Evolutionary conservation across 441 rosid genomes (phyloP).

Genomic region (Isatis lusitanica): DNA sequence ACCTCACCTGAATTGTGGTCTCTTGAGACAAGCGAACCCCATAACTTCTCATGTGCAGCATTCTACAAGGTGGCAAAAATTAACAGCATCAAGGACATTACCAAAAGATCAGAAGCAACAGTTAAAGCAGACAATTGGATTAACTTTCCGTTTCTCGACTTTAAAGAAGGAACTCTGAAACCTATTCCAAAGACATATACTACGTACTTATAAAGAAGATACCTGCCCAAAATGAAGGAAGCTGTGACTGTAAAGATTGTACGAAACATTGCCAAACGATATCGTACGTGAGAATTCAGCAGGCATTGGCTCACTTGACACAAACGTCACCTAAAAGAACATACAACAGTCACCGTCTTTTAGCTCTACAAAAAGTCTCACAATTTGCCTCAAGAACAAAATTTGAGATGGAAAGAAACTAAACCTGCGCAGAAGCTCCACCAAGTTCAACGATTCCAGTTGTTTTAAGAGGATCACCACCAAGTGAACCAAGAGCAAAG

Average conservation of each 20-base stretch:
- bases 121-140: not conserved
- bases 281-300: constrained; percentile 62
- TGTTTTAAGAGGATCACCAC: constrained; percentile 69
- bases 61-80: constrained; percentile 50
- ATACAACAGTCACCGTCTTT: not conserved
- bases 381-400: not conserved
- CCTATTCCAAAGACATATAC: not conserved
- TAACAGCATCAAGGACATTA: constrained; percentile 17
- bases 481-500: constrained; percentile 75
- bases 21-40: constrained; percentile 55
- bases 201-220: not conserved
- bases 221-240: constrained; percentile 97
- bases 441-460: constrained; percentile 95
- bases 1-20: constrained; percentile 48
- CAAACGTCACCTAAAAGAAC: constrained; percentile 71
- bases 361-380: constrained; percentile 8
- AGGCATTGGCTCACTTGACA: constrained; percentile 72
- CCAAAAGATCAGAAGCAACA: not conserved
- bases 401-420: not conserved
- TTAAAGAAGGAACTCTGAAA: not conserved
- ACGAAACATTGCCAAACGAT: constrained; percentile 64
- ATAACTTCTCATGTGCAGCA: constrained; percentile 76
- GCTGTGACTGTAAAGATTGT: constrained; percentile 90
- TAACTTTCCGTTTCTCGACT: not conserved
- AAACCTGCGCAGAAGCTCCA: constrained; percentile 97